Evolutionary conservation across 2,329 filamentous ascomycete species (phyloP).

Genomic region (Lecanoromycetidae sp.): DNA sequence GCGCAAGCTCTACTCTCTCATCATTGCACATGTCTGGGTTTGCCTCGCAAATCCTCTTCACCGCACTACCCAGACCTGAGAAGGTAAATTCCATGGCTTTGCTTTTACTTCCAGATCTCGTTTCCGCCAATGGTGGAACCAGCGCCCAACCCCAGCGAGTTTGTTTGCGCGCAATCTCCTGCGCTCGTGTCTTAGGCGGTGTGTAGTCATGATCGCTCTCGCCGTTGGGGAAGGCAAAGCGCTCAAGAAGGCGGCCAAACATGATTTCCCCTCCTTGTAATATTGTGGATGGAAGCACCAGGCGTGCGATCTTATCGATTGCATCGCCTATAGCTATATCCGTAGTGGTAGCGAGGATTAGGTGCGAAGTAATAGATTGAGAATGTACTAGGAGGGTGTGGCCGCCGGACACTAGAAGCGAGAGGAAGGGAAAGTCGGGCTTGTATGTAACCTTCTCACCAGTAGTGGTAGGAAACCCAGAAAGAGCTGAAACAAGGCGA

Average conservation of each 20-base stretch:
- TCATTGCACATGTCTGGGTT: constrained; percentile 27
- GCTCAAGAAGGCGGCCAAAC: constrained; percentile 69
- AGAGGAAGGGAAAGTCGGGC: constrained; percentile 71
- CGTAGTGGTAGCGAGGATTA: constrained; percentile 57
- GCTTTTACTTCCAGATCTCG: constrained; percentile 27
- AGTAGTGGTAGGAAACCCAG: background rate
- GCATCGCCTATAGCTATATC: constrained; percentile 84
- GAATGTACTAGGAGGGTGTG: constrained; percentile 82
- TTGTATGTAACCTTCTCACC: constrained; percentile 12
- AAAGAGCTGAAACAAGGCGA: constrained; percentile 56
- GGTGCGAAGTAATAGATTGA: constrained; percentile 53
- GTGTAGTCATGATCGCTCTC: constrained; percentile 38
- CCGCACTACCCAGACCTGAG: constrained; percentile 54
- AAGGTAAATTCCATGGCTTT: constrained; percentile 59
- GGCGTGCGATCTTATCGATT: constrained; percentile 74
- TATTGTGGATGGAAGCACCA: constrained; percentile 55
- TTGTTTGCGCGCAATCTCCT: constrained; percentile 42
- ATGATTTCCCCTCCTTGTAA: constrained; percentile 46
- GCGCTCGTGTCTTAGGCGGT: constrained; percentile 44
- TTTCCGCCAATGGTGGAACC: constrained; percentile 52
- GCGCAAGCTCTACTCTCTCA: constrained; percentile 58
- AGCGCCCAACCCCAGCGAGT: constrained; percentile 55
- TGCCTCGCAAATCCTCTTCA: constrained; percentile 44
- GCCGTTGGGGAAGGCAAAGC: constrained; percentile 57
- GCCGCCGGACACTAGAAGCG: constrained; percentile 79